A percentile compares a stretch with the other conserved stretches of the same genome.
These are phyloP conservation scores for Paecilomyces sp. DNA, from an alignment of 2,329 filamentous ascomycete species.

Conservation along the genomic window DNA sequence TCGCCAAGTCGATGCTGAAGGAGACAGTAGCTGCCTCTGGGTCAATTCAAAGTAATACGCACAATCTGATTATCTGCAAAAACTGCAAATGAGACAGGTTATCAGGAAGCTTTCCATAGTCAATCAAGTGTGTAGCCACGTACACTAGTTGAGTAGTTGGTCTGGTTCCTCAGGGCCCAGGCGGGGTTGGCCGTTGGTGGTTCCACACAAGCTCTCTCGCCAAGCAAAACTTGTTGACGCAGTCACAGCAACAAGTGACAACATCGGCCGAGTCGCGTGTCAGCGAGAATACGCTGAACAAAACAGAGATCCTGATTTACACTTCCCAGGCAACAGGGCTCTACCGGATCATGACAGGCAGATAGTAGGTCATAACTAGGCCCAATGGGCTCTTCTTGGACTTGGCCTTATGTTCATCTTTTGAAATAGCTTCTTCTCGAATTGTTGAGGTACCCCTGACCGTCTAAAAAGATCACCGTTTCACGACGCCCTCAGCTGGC, in stretches of 20 bases:
- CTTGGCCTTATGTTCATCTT: neutral
- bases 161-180: neutral
- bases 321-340: neutral
- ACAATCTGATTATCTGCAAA: slow-evolving; percentile 1
- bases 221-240: neutral
- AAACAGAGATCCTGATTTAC: neutral
- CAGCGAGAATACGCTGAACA: neutral
- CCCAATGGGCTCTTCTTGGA: neutral
- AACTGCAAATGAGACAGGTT: neutral
- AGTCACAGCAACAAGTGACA: neutral
- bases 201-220: neutral
- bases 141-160: neutral
- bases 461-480: neutral
- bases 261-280: neutral
- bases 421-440: neutral
- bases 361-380: neutral
- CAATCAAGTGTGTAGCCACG: neutral
- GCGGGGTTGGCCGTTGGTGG: neutral
- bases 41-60: neutral
- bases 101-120: neutral
- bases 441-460: neutral
- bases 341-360: neutral
- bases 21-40: neutral
- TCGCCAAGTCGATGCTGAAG: neutral
- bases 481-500: neutral